Evolutionary conservation across 108 stramenopile genomes (phyloP).

Genomic region (Stephanodiscus minutulus): DNA sequence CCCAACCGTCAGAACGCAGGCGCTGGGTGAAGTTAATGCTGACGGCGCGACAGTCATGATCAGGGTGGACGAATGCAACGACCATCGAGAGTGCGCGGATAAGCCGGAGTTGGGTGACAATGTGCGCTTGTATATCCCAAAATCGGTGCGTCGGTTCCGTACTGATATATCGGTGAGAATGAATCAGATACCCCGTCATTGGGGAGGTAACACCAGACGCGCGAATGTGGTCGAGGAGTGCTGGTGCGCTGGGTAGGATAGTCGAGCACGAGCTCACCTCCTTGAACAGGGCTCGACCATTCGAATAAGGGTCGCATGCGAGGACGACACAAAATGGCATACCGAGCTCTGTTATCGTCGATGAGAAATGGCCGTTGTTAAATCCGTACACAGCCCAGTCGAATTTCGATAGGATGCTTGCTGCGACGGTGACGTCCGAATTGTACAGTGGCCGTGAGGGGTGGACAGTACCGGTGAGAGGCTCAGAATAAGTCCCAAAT

Average conservation of each 20-base stretch:
- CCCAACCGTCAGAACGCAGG: background rate
- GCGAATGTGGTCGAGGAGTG: background rate
- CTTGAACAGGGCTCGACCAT: background rate
- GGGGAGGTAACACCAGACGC: background rate
- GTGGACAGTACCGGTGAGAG: too few relatives aligned
- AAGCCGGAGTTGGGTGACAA: background rate
- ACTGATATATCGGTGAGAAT: background rate
- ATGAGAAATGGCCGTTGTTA: background rate
- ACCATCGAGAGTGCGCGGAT: background rate
- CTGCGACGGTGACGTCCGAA: background rate
- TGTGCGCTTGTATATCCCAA: background rate
- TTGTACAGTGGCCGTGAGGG: background rate
- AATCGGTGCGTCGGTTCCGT: background rate
- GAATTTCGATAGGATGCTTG: background rate
- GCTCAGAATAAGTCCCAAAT: too few relatives aligned
- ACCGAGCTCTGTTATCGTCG: background rate
- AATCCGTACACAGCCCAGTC: background rate
- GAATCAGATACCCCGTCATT: background rate
- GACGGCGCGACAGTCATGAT: background rate
- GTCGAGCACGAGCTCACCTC: background rate
- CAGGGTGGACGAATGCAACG: slow-evolving; percentile 4
- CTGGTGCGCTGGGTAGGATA: background rate
- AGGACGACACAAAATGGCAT: background rate
- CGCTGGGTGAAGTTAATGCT: background rate
- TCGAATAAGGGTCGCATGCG: background rate